Percentiles rank a stretch among this genome's conserved stretches.
Evolutionary conservation across 2,329 filamentous ascomycete genomes (phyloP).

Genomic region (Aspergillus sp.): DNA sequence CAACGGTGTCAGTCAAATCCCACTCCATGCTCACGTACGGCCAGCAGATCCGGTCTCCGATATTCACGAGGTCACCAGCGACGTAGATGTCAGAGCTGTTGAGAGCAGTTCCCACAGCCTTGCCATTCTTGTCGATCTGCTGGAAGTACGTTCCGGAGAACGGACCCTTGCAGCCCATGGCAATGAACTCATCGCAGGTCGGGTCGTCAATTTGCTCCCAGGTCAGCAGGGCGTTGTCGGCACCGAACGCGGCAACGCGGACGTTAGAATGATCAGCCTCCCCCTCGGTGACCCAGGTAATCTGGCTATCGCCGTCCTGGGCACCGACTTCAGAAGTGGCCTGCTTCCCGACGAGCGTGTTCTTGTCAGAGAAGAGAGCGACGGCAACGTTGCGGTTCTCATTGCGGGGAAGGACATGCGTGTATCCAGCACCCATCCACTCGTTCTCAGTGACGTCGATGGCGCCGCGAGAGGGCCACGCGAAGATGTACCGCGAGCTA

Average conservation of each 20-base stretch:
- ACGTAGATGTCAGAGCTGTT: conserved; percentile 57
- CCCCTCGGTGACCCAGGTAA: conserved; percentile 59
- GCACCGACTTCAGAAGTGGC: conserved; percentile 56
- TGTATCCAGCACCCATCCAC: conserved; percentile 61
- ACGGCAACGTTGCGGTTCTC: conserved; percentile 62
- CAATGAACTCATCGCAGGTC: conserved; percentile 52
- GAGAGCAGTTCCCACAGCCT: conserved; percentile 53
- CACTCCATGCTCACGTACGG: conserved; percentile 43
- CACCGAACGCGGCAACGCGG: conserved; percentile 57
- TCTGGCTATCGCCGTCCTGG: conserved; percentile 56
- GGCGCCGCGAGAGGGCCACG: conserved; percentile 63
- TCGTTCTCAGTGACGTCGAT: conserved; percentile 54
- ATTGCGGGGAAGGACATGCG: conserved; percentile 53
- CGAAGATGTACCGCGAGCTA: conserved; percentile 58
- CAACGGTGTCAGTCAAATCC: conserved; percentile 39
- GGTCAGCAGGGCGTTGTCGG: conserved; percentile 54
- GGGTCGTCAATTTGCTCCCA: conserved; percentile 63
- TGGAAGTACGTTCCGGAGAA: conserved; percentile 63
- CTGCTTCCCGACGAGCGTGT: conserved; percentile 54
- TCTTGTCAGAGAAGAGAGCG: conserved; percentile 58
- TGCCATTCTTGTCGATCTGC: conserved; percentile 53
- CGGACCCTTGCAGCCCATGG: conserved; percentile 60
- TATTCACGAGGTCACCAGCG: conserved; percentile 63
- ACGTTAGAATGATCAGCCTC: conserved; percentile 59
- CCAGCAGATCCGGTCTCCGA: conserved; percentile 58